A percentile compares a stretch with the other conserved stretches of the same genome.
phyloP scores from a whole-genome alignment of 2,329 filamentous ascomycete genomes.

The Zymoseptoria ardabiliae region DNA sequence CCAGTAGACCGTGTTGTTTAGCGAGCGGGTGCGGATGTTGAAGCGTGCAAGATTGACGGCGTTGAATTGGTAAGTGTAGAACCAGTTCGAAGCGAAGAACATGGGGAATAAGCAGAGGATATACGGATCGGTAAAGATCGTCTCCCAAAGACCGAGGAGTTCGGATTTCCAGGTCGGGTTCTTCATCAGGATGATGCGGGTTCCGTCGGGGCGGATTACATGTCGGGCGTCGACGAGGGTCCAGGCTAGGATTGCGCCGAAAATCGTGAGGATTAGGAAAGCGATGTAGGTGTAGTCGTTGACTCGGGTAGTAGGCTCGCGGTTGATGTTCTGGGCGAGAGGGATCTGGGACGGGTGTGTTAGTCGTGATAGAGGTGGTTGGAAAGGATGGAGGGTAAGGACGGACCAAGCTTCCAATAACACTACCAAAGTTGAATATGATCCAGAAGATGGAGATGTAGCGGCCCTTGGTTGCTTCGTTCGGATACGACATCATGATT shows the following conservation, averaged over 20 bases:
- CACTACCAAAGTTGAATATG: slow-evolving; percentile 87
- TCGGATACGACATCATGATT: slow-evolving; percentile 85
- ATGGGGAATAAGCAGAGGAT: slow-evolving; percentile 74
- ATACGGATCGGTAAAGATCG: slow-evolving; percentile 62
- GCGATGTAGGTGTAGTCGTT: slow-evolving; percentile 76
- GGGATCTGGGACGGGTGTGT: slow-evolving; percentile 46
- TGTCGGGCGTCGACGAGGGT: slow-evolving; percentile 63
- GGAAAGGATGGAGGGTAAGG: slow-evolving; percentile 1
- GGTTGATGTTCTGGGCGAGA: slow-evolving; percentile 63
- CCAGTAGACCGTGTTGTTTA: slow-evolving; percentile 71
- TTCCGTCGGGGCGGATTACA: slow-evolving; percentile 69
- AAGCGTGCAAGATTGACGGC: slow-evolving; percentile 63
- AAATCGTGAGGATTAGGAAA: slow-evolving; percentile 74
- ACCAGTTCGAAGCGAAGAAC: slow-evolving; percentile 75
- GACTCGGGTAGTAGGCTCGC: slow-evolving; percentile 44
- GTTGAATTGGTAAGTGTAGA: slow-evolving; percentile 75
- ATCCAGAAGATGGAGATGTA: slow-evolving; percentile 92
- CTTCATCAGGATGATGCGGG: slow-evolving; percentile 78
- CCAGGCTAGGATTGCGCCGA: slow-evolving; percentile 63
- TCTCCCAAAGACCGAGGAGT: slow-evolving; percentile 66
- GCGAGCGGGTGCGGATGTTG: slow-evolving; percentile 64
- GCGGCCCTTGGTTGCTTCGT: slow-evolving; percentile 72
- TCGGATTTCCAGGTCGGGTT: slow-evolving; percentile 82
- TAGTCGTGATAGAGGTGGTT: not conserved
- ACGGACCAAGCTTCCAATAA: slow-evolving; percentile 67